phyloP scores from a whole-genome alignment of 2,329 filamentous ascomycete genomes.

The Escovopsis sp. region DNA sequence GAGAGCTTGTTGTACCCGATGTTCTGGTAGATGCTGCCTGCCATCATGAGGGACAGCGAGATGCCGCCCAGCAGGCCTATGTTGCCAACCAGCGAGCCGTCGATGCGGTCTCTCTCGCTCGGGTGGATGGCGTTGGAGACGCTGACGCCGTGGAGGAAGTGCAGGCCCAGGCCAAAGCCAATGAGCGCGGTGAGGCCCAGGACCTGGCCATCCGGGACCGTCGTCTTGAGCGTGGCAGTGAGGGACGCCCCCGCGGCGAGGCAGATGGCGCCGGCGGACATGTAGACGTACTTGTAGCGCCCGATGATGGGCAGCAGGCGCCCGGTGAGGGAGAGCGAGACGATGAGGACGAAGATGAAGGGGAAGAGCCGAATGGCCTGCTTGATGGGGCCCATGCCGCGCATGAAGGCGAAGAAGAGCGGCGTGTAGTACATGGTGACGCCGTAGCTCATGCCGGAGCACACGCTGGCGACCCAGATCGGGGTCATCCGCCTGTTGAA shows the following conservation, averaged over 20 bases:
- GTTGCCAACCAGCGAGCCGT: slow-evolving; percentile 19
- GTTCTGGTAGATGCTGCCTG: slow-evolving; percentile 18
- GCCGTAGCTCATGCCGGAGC: slow-evolving; percentile 21
- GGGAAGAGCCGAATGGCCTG: slow-evolving; percentile 28
- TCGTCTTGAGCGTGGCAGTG: slow-evolving; percentile 11
- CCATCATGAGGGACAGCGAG: slow-evolving; percentile 13
- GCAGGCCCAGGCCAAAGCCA: slow-evolving; percentile 17
- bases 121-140: slow-evolving; percentile 3
- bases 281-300: slow-evolving; percentile 22
- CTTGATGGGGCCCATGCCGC: slow-evolving; percentile 24
- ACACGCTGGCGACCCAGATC: slow-evolving; percentile 22
- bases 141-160: slow-evolving; percentile 16
- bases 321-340: slow-evolving; percentile 22
- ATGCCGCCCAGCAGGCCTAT: slow-evolving; percentile 19
- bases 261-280: slow-evolving; percentile 14
- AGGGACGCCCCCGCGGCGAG: slow-evolving; percentile 13
- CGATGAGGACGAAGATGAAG: slow-evolving; percentile 24
- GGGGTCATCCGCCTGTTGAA: not conserved
- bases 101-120: slow-evolving; percentile 13
- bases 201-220: slow-evolving; percentile 13
- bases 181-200: slow-evolving; percentile 18
- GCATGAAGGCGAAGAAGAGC: slow-evolving; percentile 38
- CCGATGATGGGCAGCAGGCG: slow-evolving; percentile 21
- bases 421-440: slow-evolving; percentile 37
- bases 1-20: slow-evolving; percentile 13